Evolutionary conservation across 2,329 filamentous ascomycete species (phyloP).

Genomic region (Pyrenochaeta sp.): DNA sequence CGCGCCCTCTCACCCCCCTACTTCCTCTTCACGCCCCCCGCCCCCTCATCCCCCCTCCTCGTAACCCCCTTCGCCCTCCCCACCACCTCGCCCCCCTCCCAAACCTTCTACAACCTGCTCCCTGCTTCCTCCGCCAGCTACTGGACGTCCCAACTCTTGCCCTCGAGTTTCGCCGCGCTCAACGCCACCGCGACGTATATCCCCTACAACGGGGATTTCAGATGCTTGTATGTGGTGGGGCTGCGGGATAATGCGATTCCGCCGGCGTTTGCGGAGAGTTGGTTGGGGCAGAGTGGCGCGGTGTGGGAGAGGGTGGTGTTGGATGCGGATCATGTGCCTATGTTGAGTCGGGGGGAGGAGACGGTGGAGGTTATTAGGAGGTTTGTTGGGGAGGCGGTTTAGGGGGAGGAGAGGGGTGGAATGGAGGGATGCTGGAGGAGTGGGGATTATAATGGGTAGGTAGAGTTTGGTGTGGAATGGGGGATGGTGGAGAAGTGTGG

Average conservation of each 20-base stretch:
- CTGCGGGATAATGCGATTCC: slow-evolving; percentile 28
- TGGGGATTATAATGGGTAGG: not conserved
- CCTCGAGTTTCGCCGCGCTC: slow-evolving; percentile 27
- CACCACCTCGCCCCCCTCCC: slow-evolving; percentile 15
- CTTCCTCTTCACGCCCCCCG: slow-evolving; percentile 22
- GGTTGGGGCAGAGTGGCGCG: slow-evolving; percentile 25
- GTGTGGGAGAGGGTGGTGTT: slow-evolving; percentile 19
- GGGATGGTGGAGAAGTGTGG: no score
- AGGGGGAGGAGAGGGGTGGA: not conserved
- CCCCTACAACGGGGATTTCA: slow-evolving; percentile 33
- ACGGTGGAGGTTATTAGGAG: slow-evolving; percentile 22
- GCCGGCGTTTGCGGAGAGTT: slow-evolving; percentile 17
- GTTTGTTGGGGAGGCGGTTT: slow-evolving; percentile 11
- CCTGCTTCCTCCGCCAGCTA: slow-evolving; percentile 4
- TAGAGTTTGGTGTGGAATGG: not conserved
- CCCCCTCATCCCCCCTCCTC: slow-evolving; percentile 13
- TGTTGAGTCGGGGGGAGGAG: slow-evolving; percentile 31
- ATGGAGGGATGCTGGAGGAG: not conserved
- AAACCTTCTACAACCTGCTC: slow-evolving; percentile 36
- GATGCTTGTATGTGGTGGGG: slow-evolving; percentile 28
- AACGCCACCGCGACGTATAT: slow-evolving; percentile 32
- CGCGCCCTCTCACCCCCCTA: slow-evolving; percentile 23
- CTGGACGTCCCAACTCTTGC: slow-evolving; percentile 18
- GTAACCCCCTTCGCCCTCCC: slow-evolving; percentile 23
- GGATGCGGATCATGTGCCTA: slow-evolving; percentile 29